Evolutionary conservation across 2,329 filamentous ascomycete genomes (phyloP).

Genomic region (Didymella arachidicola): DNA sequence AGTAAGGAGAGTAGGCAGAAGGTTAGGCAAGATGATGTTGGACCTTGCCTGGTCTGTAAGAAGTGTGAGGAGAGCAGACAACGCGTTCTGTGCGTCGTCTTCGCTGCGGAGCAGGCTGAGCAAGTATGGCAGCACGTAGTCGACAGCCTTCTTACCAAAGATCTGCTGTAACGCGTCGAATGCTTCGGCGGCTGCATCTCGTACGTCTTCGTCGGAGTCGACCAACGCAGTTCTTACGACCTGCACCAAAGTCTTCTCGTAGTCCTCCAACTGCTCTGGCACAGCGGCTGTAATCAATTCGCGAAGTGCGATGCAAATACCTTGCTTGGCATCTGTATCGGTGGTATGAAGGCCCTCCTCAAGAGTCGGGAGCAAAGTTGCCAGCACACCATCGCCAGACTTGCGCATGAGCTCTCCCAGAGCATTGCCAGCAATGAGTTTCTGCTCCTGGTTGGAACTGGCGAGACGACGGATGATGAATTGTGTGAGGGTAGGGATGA

Average conservation of each 20-base stretch:
- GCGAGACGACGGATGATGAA: conserved; percentile 92
- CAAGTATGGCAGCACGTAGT: conserved; percentile 92
- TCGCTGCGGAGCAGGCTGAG: conserved; percentile 88
- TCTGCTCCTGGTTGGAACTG: conserved; percentile 97
- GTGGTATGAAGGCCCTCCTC: conserved; percentile 91
- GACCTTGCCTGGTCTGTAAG: conserved; percentile 92
- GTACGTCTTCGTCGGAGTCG: conserved; percentile 86
- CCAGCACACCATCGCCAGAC: conserved; percentile 90
- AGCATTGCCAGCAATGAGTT: conserved; percentile 97
- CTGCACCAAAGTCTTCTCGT: conserved; percentile 93
- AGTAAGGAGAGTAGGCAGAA: conserved; percentile 90
- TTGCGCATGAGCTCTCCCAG: conserved; percentile 96
- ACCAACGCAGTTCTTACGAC: conserved; percentile 93
- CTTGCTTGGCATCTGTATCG: conserved; percentile 92
- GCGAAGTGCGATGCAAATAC: conserved; percentile 94
- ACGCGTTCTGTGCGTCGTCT: conserved; percentile 86
- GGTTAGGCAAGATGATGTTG: conserved; percentile 94
- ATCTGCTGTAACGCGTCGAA: conserved; percentile 96
- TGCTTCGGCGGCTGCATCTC: conserved; percentile 94
- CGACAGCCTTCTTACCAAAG: conserved; percentile 90
- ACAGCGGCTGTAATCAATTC: conserved; percentile 92
- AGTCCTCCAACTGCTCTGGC: conserved; percentile 86
- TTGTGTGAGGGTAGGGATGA: conserved; percentile 92
- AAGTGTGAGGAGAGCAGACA: conserved; percentile 90
- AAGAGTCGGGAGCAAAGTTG: conserved; percentile 86